Percentiles rank a stretch among this genome's conserved stretches.
Evolutionary conservation across 768 basidiomycete species (phyloP).

Genomic region (Neoboletus subvelutipes): DNA sequence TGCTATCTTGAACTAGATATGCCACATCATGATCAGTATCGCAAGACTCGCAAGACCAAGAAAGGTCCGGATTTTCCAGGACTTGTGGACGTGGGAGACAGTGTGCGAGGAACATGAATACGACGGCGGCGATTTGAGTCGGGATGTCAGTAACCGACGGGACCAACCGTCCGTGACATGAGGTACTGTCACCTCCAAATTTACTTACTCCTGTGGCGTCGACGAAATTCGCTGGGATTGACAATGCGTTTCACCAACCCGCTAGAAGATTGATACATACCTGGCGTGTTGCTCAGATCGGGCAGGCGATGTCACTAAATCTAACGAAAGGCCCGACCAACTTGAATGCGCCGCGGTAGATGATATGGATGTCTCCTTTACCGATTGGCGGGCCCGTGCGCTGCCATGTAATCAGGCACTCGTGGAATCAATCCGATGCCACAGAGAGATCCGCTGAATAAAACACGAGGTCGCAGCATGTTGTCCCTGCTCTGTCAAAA

Average conservation of each 20-base stretch:
- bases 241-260: slow-evolving; percentile 17
- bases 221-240: slow-evolving; percentile 1
- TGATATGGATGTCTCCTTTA: not conserved
- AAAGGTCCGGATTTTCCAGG: not conserved
- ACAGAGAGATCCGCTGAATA: not conserved
- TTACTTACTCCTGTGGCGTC: not conserved
- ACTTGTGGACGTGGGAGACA: slow-evolving; percentile 4
- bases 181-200: not conserved
- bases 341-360: not conserved
- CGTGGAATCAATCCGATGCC: not conserved
- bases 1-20: not conserved
- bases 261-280: no score
- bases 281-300: slow-evolving; percentile 3
- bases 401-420: not conserved
- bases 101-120: not conserved
- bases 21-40: not conserved
- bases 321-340: not conserved
- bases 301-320: not conserved
- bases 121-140: not conserved
- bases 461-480: not conserved
- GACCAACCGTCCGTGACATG: slow-evolving; percentile 1
- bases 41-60: not conserved
- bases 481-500: not conserved
- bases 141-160: not conserved
- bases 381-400: not conserved